Evolutionary conservation across 2,329 filamentous ascomycete genomes (phyloP).

Genomic region (Tothia fuscella): DNA sequence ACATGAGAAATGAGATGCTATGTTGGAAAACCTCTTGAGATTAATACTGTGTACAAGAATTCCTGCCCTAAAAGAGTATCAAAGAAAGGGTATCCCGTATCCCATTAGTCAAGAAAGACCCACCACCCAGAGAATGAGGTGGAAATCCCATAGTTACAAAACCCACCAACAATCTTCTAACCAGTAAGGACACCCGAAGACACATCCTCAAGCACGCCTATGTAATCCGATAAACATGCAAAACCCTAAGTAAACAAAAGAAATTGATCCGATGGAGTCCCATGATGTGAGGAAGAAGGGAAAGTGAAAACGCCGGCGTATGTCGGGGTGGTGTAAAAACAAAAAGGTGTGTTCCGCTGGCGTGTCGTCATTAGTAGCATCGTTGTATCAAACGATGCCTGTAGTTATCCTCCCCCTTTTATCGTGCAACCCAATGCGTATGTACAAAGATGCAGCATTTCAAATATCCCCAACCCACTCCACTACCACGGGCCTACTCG

Average conservation of each 20-base stretch:
- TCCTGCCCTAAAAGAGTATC: too few relatives aligned
- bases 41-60: too few relatives aligned
- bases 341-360: background rate
- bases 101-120: too few relatives aligned
- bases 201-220: background rate
- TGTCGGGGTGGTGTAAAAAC: background rate
- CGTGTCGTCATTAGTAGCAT: background rate
- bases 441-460: background rate
- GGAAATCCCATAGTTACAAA: conserved; percentile 12
- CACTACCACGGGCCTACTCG: conserved; percentile 44
- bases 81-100: too few relatives aligned
- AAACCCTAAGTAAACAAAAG: background rate
- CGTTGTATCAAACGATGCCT: too few relatives aligned
- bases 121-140: too few relatives aligned
- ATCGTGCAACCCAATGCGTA: background rate
- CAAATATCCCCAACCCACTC: background rate
- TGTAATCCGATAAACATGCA: background rate
- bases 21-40: too few relatives aligned
- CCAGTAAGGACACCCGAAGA: background rate
- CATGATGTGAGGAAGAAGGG: background rate
- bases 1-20: too few relatives aligned
- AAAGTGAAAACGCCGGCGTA: background rate
- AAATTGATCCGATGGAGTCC: background rate
- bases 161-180: too few relatives aligned
- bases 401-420: background rate